phyloP scores from a whole-genome alignment of 2,329 filamentous ascomycete genomes.

The Alternaria incomplexa region DNA sequence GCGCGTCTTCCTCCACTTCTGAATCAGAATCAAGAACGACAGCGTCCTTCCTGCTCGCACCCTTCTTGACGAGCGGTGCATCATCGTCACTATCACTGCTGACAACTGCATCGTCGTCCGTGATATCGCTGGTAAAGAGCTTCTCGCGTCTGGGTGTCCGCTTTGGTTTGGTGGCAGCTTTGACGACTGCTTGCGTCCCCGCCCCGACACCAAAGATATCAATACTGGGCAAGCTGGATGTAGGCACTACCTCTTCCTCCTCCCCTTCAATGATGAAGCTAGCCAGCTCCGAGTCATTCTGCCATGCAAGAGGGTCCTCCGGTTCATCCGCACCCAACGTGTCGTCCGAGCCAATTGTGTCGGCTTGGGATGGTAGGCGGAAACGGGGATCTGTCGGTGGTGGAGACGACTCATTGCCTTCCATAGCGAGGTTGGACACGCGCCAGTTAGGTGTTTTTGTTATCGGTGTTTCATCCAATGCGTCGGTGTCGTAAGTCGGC shows the following conservation, averaged over 20 bases:
- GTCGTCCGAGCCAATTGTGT: constrained; percentile 53
- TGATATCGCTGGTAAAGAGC: constrained; percentile 44
- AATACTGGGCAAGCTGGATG: constrained; percentile 40
- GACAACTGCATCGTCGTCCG: constrained; percentile 41
- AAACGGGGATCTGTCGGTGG: constrained; percentile 49
- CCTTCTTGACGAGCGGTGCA: constrained; percentile 15
- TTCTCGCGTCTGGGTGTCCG: constrained; percentile 32
- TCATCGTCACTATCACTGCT: constrained; percentile 46
- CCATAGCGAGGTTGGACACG: constrained; percentile 37
- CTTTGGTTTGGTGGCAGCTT: constrained; percentile 26
- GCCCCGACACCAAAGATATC: constrained; percentile 36
- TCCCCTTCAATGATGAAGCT: constrained; percentile 56
- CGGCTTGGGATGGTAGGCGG: constrained; percentile 45
- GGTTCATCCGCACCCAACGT: constrained; percentile 47
- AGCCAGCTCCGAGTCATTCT: constrained; percentile 53
- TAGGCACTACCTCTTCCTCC: constrained; percentile 39
- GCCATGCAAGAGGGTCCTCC: constrained; percentile 51
- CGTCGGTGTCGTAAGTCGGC: constrained; percentile 21
- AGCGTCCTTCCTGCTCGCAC: constrained; percentile 19
- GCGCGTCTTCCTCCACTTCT: constrained; percentile 29
- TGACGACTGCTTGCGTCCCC: constrained; percentile 44
- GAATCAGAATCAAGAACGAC: constrained; percentile 33
- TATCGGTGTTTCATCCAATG: constrained; percentile 16
- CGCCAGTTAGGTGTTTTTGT: constrained; percentile 34
- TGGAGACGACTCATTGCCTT: constrained; percentile 45